phyloP scores from a whole-genome alignment of 257 asterid genomes.

The Jacaranda copaia region DNA sequence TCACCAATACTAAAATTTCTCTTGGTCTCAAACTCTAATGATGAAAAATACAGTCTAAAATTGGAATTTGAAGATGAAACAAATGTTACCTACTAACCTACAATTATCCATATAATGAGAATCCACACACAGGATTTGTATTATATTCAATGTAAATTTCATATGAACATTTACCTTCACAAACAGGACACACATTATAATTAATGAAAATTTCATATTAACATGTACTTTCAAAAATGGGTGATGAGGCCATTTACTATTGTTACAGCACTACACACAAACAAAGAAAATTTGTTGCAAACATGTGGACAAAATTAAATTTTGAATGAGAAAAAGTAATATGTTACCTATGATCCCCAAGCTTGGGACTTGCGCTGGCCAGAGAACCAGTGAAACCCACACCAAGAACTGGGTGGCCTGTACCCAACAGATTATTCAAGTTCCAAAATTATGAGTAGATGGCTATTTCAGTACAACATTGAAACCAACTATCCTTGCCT shows the following conservation, averaged over 20 bases:
- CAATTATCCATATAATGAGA: not conserved
- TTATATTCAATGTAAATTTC: not conserved
- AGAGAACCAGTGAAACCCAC: conserved; percentile 93
- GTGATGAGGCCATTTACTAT: not conserved
- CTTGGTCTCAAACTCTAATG: not conserved
- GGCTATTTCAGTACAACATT: conserved; percentile 7
- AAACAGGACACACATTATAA: not conserved
- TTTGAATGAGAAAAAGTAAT: conserved; percentile 18
- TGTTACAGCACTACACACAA: not conserved
- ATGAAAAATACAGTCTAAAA: not conserved
- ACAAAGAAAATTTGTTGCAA: conserved; percentile 1
- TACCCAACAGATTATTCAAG: conserved; percentile 13
- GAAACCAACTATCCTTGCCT: conserved; percentile 17
- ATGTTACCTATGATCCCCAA: conserved; percentile 84
- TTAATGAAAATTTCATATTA: not conserved
- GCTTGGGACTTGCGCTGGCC: conserved; percentile 77
- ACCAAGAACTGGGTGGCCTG: conserved; percentile 85
- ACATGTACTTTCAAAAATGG: conserved; percentile 7
- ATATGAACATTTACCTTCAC: not conserved
- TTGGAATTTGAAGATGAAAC: not conserved
- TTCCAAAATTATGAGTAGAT: conserved; percentile 23
- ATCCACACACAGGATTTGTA: not conserved
- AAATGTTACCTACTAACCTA: conserved; percentile 1
- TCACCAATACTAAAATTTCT: not conserved
- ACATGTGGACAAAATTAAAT: conserved; percentile 12